These are phyloP conservation scores for Coffea canephora DNA, from an alignment of 257 asterid genomes.

Conservation along the genomic window DNA sequence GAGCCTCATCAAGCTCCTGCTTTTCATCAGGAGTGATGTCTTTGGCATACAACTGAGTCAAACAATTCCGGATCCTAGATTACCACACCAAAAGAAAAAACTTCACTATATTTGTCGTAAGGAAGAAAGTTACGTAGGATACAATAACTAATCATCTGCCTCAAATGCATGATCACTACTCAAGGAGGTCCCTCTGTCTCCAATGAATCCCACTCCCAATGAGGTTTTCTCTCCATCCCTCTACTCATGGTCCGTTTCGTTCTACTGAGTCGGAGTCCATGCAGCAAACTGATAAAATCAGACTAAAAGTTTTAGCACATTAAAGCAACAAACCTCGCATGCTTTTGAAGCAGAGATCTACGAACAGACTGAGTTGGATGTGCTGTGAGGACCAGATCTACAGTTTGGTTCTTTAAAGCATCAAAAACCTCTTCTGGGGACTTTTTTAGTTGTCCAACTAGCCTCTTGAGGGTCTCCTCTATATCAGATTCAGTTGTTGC, in stretches of 20 bases:
- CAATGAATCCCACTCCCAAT: too few relatives aligned
- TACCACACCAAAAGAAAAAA: conserved; percentile 1
- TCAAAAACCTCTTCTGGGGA: conserved; percentile 51
- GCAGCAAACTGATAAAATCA: neutral
- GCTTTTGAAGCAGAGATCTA: conserved; percentile 52
- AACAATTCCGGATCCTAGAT: conserved; percentile 40
- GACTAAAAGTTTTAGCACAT: conserved; percentile 3
- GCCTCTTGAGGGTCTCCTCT: conserved; percentile 52
- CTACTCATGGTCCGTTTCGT: too few relatives aligned
- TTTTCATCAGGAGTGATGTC: conserved; percentile 52
- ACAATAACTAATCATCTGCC: neutral
- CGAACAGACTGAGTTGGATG: conserved; percentile 52
- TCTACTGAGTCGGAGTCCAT: neutral
- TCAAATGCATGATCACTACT: neutral
- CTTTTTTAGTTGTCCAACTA: conserved; percentile 35
- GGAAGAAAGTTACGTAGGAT: neutral
- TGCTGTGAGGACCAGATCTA: conserved; percentile 52
- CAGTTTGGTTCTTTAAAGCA: conserved; percentile 50
- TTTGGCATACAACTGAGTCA: conserved; percentile 47
- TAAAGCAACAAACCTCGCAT: conserved; percentile 33
- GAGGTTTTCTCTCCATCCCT: neutral
- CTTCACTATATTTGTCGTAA: neutral
- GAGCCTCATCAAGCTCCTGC: conserved; percentile 51
- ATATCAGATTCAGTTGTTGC: conserved; percentile 48
- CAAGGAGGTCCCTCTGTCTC: neutral